Percentiles rank a stretch among this genome's conserved stretches.
These are phyloP conservation scores for Proliferodiscus dingleyae DNA, from an alignment of 2,329 filamentous ascomycete species.

Conservation along the genomic window DNA sequence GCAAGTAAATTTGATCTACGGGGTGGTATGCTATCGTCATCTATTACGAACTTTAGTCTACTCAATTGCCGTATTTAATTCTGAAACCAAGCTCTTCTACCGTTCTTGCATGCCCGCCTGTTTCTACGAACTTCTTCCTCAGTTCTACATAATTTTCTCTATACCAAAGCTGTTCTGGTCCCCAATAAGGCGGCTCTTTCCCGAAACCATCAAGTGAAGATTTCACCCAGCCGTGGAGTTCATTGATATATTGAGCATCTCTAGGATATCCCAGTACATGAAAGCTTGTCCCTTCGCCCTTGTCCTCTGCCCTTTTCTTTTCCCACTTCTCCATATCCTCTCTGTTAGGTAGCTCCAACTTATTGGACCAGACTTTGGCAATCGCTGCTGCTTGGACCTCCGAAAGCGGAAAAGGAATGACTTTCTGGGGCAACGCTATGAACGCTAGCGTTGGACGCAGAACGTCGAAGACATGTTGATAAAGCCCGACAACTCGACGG, in stretches of 20 bases:
- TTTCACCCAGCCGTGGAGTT: conserved; percentile 59
- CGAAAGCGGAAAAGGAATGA: conserved; percentile 81
- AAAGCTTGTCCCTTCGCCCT: conserved; percentile 41
- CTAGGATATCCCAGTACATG: conserved; percentile 49
- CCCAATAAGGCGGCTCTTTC: conserved; percentile 69
- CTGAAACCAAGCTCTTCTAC: conserved; percentile 69
- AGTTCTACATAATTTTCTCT: conserved; percentile 63
- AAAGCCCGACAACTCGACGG: conserved; percentile 64
- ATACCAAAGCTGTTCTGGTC: conserved; percentile 66
- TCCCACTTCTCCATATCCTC: conserved; percentile 70
- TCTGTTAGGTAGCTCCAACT: conserved; percentile 57
- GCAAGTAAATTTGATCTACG: no score
- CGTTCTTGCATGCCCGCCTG: conserved; percentile 58
- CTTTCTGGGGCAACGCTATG: conserved; percentile 67
- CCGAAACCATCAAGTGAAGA: conserved; percentile 43
- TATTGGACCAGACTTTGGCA: conserved; percentile 70
- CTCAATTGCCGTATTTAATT: conserved; percentile 31
- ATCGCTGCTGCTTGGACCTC: conserved; percentile 77
- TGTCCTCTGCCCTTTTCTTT: conserved; percentile 32
- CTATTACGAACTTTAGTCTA: not conserved
- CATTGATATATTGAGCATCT: conserved; percentile 68
- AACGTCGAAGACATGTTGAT: conserved; percentile 74
- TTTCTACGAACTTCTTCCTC: conserved; percentile 64
- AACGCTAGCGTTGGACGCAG: conserved; percentile 75
- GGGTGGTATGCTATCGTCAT: not conserved